Evolutionary conservation across 164 flowering plant species (phyloP), one percentile per base, ranked within the genome.

Genomic region (Annona squamosa): DNA sequence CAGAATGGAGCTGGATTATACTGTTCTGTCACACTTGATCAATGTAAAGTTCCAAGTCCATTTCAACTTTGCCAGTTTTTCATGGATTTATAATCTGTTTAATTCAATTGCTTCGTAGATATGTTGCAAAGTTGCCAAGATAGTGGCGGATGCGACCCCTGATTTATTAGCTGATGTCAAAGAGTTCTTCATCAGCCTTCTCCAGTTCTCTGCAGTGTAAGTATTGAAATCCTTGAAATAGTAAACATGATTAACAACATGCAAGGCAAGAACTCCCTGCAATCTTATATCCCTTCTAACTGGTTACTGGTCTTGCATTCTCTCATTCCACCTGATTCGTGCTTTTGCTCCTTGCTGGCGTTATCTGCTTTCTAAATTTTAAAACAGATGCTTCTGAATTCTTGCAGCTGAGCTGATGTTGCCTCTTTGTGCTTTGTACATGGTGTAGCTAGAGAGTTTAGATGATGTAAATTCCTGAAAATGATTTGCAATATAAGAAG

Each of bases 81-180:
- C 17, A 48, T n/a, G 72, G 10, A 6, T 26, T 57, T 42, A 72
- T 79, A 56, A 73, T 7, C 6, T 63, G 18, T 19, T 13, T 63
- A 44, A 48, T 72, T 37, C 48, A 5, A 9, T 6, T 16, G 59
- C 75, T 78, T 70, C 41, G 57, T 88, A 96, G 99, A 83, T 92
- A 81, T 81, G 94, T 77, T 77, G 64, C 65, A 86, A 86, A 82
- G 84, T 96, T 73, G 82, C 77, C 67, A 87, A 81, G 73, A 86
- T 96, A 63, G 91, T 77, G 3, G 91, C 93, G 65, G 98, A 93
- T 84, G 95, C 95, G 18, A 82, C 76, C 73, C 94, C 97, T 75
- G 89, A 88, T 42, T 68, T 88, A 69, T 37, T 83, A 73, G 84
- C 76, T 71, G 62, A 74, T 75, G 65, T 91, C 17, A 89, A 88